Evolutionary conservation across 1,284 basidiomycete species (phyloP).

Genomic region (Cronartium ribicola): DNA sequence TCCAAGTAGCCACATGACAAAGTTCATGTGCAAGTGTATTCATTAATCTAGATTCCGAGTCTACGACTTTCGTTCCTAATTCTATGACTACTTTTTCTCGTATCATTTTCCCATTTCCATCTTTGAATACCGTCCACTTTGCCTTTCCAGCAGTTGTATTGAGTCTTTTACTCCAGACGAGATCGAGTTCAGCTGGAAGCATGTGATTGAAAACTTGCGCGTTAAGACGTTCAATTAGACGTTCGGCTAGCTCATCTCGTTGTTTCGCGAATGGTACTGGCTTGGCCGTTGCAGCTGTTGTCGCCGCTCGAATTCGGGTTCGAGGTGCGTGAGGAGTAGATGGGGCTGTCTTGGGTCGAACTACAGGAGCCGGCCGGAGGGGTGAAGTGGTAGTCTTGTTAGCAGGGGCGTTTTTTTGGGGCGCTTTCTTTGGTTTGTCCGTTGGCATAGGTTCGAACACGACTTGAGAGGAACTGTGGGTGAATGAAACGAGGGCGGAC

Average conservation of each 20-base stretch:
- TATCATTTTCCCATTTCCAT: constrained; percentile 55
- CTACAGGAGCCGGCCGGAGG: background rate
- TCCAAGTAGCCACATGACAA: constrained; percentile 79
- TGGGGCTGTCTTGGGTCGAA: background rate
- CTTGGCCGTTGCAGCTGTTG: background rate
- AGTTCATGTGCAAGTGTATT: constrained; percentile 79
- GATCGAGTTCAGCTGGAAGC: constrained; percentile 60
- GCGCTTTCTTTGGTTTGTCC: background rate
- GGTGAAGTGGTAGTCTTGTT: background rate
- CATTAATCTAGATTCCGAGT: constrained; percentile 67
- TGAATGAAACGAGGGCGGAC: too few relatives aligned
- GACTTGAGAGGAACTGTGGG: background rate
- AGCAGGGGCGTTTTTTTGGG: background rate
- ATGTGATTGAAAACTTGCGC: constrained; percentile 49
- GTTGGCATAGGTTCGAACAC: background rate
- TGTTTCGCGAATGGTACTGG: constrained; percentile 14
- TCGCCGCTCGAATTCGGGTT: background rate
- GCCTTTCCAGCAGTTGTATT: constrained; percentile 72
- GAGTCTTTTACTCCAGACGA: constrained; percentile 70
- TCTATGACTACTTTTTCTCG: constrained; percentile 58
- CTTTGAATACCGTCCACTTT: constrained; percentile 59
- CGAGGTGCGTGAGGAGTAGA: background rate
- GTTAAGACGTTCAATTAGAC: constrained; percentile 17
- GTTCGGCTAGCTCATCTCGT: constrained; percentile 21
- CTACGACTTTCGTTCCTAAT: constrained; percentile 70